A percentile compares a stretch with the other conserved stretches of the same genome.
Conservation (phyloP, 441 rosid species). For the Euphorbia schlechtendalii region DNA sequence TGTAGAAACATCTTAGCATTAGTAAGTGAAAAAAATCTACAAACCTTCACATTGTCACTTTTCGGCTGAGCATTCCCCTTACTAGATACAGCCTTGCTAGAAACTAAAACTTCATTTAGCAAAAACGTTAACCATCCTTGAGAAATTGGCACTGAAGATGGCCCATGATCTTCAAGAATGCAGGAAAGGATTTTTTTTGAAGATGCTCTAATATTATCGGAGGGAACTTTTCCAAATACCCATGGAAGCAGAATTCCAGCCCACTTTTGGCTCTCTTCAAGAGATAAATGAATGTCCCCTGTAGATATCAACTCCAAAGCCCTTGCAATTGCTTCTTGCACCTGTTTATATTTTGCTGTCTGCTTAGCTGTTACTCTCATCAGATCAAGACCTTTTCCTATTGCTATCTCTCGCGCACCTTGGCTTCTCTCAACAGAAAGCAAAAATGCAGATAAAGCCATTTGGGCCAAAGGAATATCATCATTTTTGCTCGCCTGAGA, state of each 20-base stretch:
- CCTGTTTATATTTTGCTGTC: slow-evolving; percentile 54
- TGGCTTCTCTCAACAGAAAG: slow-evolving; percentile 78
- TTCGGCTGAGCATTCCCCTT: slow-evolving; percentile 56
- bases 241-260: slow-evolving; percentile 76
- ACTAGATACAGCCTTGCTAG: slow-evolving; percentile 44
- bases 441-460: slow-evolving; percentile 79
- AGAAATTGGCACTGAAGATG: slow-evolving; percentile 70
- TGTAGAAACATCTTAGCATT: slow-evolving; percentile 12
- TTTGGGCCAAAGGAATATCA: slow-evolving; percentile 68
- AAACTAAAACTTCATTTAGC: slow-evolving; percentile 55
- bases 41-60: slow-evolving; percentile 64
- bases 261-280: slow-evolving; percentile 94
- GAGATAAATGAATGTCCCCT: slow-evolving; percentile 58
- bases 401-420: slow-evolving; percentile 51
- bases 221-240: slow-evolving; percentile 60
- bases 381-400: slow-evolving; percentile 78
- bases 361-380: slow-evolving; percentile 74
- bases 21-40: slow-evolving; percentile 10
- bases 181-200: slow-evolving; percentile 70
- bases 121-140: slow-evolving; percentile 92
- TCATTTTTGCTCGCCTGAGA: slow-evolving; percentile 78
- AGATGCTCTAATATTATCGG: slow-evolving; percentile 54
- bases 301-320: slow-evolving; percentile 67
- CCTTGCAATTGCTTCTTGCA: slow-evolving; percentile 87
- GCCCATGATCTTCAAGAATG: slow-evolving; percentile 75